Base-by-base conservation (phyloP, 345 rosid species). In the Linum tenue region DNA sequence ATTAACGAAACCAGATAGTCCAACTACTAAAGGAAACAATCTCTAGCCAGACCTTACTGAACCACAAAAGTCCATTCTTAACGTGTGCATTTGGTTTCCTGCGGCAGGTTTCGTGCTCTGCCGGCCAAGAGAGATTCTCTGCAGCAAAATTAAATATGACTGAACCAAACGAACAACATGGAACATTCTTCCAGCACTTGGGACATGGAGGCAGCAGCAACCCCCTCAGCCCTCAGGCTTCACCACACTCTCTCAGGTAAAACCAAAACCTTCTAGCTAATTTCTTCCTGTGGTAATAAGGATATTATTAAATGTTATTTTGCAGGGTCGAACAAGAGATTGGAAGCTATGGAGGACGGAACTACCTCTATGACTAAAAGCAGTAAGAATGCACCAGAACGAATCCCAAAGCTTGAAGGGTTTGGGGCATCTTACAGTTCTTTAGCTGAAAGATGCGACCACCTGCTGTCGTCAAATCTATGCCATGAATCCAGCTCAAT, bases 291-390 rank as follows among this genome's bases (percentile, higher is more conserved):
- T 22, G 31, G 31, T 22, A 22, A 22, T 22, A 22, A 22, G 31
- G 31, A 22, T 22, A 22, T 22, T 0, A 22, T 22, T 22, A 22
- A 22, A 22, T 22, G 6, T 57, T 5, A 41, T 8, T 64, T 41
- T 73, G 75, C 84, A 84, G 89, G 78, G 10, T 60, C 72, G 37
- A 76, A 78, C 14, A 65, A 57, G 65, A 80, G 76, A 36, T 69
- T 75, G 78, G 67, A 70, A 39, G 70, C 68, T 55, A 65, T 75
- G 67, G 76, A 56, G 64, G 73, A 69, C 40, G 42, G 67, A 2
- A 56, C 65, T 0, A 63, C 50, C 9, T 55, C 70, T 6, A 56
- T 72, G 38, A 48, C 35, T 9, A 60, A 37, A 41, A 53, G 57
- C 31, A 42, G 2, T 42, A 68, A 60, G 5, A 55, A 67, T 56